A percentile compares a stretch with the other conserved stretches of the same genome.
phyloP scores from a whole-genome alignment of 768 basidiomycete species.

The Pulveroboletus frians region DNA sequence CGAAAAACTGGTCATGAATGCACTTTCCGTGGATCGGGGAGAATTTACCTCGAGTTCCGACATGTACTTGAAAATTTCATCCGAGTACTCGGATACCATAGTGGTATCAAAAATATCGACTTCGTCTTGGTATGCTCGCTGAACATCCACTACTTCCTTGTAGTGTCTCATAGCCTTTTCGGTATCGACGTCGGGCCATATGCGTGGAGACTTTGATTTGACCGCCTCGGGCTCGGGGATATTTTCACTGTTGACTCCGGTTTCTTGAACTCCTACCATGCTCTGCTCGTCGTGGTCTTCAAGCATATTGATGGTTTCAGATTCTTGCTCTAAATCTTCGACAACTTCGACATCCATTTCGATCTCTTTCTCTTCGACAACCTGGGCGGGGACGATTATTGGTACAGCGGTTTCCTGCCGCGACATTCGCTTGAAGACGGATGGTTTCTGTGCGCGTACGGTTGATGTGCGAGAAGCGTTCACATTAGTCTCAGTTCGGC shows the following conservation, averaged over 20 bases:
- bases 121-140: slow-evolving; percentile 61
- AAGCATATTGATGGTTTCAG: slow-evolving; percentile 35
- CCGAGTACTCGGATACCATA: slow-evolving; percentile 98
- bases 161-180: slow-evolving; percentile 53
- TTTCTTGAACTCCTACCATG: slow-evolving; percentile 50
- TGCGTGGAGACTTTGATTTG: slow-evolving; percentile 41
- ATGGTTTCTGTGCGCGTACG: slow-evolving; percentile 26
- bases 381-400: slow-evolving; percentile 35
- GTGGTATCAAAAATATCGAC: slow-evolving; percentile 69
- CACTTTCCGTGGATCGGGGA: neutral
- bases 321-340: slow-evolving; percentile 34
- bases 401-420: slow-evolving; percentile 39
- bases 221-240: slow-evolving; percentile 33
- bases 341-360: slow-evolving; percentile 59
- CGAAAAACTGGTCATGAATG: slow-evolving; percentile 19
- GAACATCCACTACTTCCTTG: slow-evolving; percentile 62
- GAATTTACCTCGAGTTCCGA: slow-evolving; percentile 75
- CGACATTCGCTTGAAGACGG: slow-evolving; percentile 39
- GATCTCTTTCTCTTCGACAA: slow-evolving; percentile 45
- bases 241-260: slow-evolving; percentile 44
- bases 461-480: slow-evolving; percentile 35
- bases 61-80: slow-evolving; percentile 98
- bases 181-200: slow-evolving; percentile 75
- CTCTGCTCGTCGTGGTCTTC: slow-evolving; percentile 56
- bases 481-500: slow-evolving; percentile 41